phyloP scores from a whole-genome alignment of 805 yeast genomes.

The Kodamaea laetipori region DNA sequence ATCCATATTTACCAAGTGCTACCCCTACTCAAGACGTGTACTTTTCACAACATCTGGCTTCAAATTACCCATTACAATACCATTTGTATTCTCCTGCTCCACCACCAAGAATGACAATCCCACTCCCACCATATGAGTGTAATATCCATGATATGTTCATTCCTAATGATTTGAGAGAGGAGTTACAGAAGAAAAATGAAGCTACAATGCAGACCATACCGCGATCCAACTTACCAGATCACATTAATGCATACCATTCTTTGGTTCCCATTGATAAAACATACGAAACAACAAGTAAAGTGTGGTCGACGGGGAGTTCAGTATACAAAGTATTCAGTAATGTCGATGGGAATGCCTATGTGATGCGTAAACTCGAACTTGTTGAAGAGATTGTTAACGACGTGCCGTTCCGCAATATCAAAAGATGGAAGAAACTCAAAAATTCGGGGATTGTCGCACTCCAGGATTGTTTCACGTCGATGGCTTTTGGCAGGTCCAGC shows the following conservation, averaged over 20 bases:
- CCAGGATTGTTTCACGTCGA: slow-evolving; percentile 81
- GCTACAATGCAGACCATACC: slow-evolving; percentile 73
- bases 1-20: slow-evolving; percentile 25
- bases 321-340: slow-evolving; percentile 81
- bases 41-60: slow-evolving; percentile 21
- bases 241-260: slow-evolving; percentile 70
- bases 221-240: slow-evolving; percentile 53
- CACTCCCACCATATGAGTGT: slow-evolving; percentile 70
- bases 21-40: slow-evolving; percentile 23
- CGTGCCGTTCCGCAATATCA: slow-evolving; percentile 58
- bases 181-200: slow-evolving; percentile 71
- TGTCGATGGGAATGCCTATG: slow-evolving; percentile 74
- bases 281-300: slow-evolving; percentile 32
- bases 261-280: slow-evolving; percentile 73
- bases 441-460: slow-evolving; percentile 60
- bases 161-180: slow-evolving; percentile 69
- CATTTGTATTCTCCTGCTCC: slow-evolving; percentile 91
- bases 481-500: slow-evolving; percentile 71
- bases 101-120: slow-evolving; percentile 65
- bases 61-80: slow-evolving; percentile 63
- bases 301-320: slow-evolving; percentile 58
- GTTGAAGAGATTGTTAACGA: slow-evolving; percentile 46
- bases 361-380: slow-evolving; percentile 71
- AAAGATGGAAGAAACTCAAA: slow-evolving; percentile 63
- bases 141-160: slow-evolving; percentile 70